These are phyloP conservation scores for Lasiodiplodia sp. DNA, from an alignment of 2,329 filamentous ascomycete genomes.

Conservation along the genomic window DNA sequence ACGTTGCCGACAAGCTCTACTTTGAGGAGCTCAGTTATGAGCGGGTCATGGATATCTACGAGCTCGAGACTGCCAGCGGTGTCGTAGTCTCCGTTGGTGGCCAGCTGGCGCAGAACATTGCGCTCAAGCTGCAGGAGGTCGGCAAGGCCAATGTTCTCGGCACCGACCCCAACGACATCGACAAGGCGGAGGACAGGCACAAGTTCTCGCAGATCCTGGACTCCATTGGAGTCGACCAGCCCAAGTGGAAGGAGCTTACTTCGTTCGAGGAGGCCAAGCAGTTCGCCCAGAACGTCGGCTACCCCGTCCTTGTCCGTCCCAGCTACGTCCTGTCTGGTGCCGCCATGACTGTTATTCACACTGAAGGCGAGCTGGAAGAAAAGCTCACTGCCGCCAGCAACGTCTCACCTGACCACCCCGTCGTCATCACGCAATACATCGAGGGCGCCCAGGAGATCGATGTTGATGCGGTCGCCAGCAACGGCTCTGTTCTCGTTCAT, in stretches of 20 bases:
- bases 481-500: slow-evolving; percentile 87
- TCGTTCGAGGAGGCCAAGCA: slow-evolving; percentile 86
- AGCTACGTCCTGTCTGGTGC: slow-evolving; percentile 96
- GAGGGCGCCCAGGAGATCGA: slow-evolving; percentile 97
- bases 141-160: slow-evolving; percentile 91
- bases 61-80: slow-evolving; percentile 82
- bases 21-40: slow-evolving; percentile 98
- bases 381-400: slow-evolving; percentile 90
- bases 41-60: slow-evolving; percentile 98
- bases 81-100: slow-evolving; percentile 96
- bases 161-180: slow-evolving; percentile 91
- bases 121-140: slow-evolving; percentile 88
- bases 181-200: slow-evolving; percentile 96
- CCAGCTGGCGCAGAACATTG: slow-evolving; percentile 97
- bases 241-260: slow-evolving; percentile 96
- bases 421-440: slow-evolving; percentile 98
- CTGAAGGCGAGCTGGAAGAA: slow-evolving; percentile 87
- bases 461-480: slow-evolving; percentile 87
- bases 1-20: slow-evolving; percentile 89
- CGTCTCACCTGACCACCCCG: slow-evolving; percentile 95
- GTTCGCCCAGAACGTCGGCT: slow-evolving; percentile 85
- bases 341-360: slow-evolving; percentile 96
- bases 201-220: slow-evolving; percentile 98
- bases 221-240: slow-evolving; percentile 95
- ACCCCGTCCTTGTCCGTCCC: slow-evolving; percentile 93